Percentiles rank a stretch among this genome's conserved stretches.
phyloP scores from a whole-genome alignment of 1,284 basidiomycete species.

The Agaricales sp. region DNA sequence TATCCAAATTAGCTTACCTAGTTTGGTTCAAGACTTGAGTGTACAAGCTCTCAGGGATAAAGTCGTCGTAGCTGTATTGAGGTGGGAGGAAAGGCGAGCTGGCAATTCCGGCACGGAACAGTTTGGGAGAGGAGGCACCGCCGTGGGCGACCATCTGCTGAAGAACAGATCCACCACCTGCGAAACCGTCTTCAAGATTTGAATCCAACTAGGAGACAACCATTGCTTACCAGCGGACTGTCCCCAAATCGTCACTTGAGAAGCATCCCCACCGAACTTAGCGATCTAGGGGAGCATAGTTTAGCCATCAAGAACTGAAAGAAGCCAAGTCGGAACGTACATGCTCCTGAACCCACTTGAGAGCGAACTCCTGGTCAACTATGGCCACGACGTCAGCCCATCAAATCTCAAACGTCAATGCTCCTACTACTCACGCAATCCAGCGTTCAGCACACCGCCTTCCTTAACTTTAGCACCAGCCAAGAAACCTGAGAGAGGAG shows the following conservation, averaged over 20 bases:
- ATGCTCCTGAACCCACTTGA: constrained; percentile 21
- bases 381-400: neutral
- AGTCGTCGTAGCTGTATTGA: constrained; percentile 33
- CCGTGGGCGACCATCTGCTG: constrained; percentile 22
- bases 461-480: constrained; percentile 15
- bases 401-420: neutral
- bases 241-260: constrained; percentile 22
- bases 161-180: constrained; percentile 24
- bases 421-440: constrained; percentile 14
- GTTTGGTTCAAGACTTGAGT: constrained; percentile 20
- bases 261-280: constrained; percentile 17
- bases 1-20: no score
- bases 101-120: constrained; percentile 34
- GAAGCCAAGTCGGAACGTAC: constrained; percentile 10
- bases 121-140: constrained; percentile 26
- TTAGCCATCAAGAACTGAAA: neutral
- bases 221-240: constrained; percentile 19
- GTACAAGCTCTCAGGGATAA: constrained; percentile 29
- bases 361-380: constrained; percentile 20
- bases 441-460: constrained; percentile 17
- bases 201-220: neutral
- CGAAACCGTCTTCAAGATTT: neutral
- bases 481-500: constrained; percentile 16
- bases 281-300: constrained; percentile 12
- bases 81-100: constrained; percentile 35